Base-by-base conservation (phyloP, 129 eudicot species). In the Artemisia argyi region DNA sequence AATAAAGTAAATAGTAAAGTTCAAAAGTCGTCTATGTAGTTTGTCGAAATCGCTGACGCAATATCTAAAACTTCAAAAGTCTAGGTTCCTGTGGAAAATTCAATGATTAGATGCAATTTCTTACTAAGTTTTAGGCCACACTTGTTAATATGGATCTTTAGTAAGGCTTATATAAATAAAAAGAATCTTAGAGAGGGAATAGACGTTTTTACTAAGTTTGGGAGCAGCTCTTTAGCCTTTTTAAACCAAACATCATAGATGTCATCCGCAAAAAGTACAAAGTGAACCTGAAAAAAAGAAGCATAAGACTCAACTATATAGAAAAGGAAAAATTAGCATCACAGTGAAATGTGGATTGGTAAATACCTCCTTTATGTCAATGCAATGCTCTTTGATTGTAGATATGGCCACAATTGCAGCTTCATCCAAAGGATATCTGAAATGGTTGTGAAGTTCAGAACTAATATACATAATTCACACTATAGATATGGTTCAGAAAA, bases 361-460 rank as follows among this genome's bases (percentile, higher is more conserved):
- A 50, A 61, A 44, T 64, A 95, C 99, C 97, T 95, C 99, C 73
- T 88, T 90, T 44, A 90, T 65, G 70, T 74, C 89, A 61, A 76
- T 60, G 32, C 84, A 91, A 64, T 77, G 85, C 69, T 88, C 96
- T 80, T 74, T 90, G 32, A 95, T 79, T 47, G 99, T 78, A 20
- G 97, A 90, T 54, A 95, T 84, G 74, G 99, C 97, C 81, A 88
- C 86, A 65, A 80, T 66, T 18, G 99, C 99, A 60, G 99, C 99
- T 80, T 95, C 99, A 24, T 89, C 96, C 68, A 20, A 86, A 44
- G 99, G 99, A 79, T 95, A 95, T 65, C 99, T 95, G 91, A 68
- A 76, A 66, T 30, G 30, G 53, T 68, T 0, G 2, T 64, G 26
- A 75, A 35, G 49, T 42, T 19, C 15, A 47, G 19, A 73, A 56